Conservation (phyloP, 352 stramenopile species). For the Plasmopara muralis region DNA sequence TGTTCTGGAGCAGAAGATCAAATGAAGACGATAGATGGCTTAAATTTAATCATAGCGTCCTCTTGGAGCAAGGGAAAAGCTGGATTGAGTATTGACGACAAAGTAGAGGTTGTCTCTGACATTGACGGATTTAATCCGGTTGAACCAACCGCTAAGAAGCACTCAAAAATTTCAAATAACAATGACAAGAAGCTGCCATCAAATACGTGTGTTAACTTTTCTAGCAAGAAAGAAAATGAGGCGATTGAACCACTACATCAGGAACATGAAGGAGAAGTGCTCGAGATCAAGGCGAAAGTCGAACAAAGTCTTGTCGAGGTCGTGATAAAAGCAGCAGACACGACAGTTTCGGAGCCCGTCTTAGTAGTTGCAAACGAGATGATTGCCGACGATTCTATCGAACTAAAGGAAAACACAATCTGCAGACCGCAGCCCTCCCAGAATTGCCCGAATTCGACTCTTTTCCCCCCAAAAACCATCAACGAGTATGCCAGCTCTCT, state of each 20-base stretch:
- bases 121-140: constrained; percentile 5
- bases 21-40: constrained; percentile 3
- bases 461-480: constrained; percentile 21
- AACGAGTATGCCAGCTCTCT: constrained; percentile 53
- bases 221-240: background rate
- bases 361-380: background rate
- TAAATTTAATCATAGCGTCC: constrained; percentile 5
- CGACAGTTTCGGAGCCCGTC: background rate
- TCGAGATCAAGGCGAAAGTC: background rate
- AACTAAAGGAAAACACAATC: background rate
- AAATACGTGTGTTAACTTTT: background rate
- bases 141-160: constrained; percentile 6
- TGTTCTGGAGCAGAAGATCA: constrained; percentile 1
- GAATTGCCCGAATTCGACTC: background rate
- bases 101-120: constrained; percentile 9
- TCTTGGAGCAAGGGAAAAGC: constrained; percentile 1
- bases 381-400: background rate
- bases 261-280: background rate
- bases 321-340: background rate
- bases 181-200: constrained; percentile 13
- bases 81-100: constrained; percentile 12
- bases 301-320: background rate
- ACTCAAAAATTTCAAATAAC: background rate
- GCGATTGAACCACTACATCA: background rate
- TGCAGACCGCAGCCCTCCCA: background rate